These are phyloP conservation scores for Backusella tarrabulga DNA, from an alignment of 192 early-diverging fungal species.

Conservation along the genomic window DNA sequence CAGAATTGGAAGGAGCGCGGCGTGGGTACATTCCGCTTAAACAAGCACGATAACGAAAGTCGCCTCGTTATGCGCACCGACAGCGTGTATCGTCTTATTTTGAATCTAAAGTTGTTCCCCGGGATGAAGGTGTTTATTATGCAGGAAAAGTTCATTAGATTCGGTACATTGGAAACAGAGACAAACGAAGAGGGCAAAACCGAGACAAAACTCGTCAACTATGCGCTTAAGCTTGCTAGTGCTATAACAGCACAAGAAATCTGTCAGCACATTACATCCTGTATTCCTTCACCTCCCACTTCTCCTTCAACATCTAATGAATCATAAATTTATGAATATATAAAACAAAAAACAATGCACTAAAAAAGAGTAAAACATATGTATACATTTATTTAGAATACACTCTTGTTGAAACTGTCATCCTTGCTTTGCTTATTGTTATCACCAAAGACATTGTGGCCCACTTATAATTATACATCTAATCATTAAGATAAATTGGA, in stretches of 20 bases:
- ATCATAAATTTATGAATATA: neutral
- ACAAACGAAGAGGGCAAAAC: conserved; percentile 8
- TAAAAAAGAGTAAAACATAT: neutral
- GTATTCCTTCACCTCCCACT: conserved; percentile 8
- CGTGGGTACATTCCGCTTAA: conserved; percentile 38
- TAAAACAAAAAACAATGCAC: conserved; percentile 1
- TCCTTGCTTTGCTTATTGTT: too few relatives aligned
- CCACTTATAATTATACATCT: too few relatives aligned
- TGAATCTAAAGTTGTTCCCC: conserved; percentile 38
- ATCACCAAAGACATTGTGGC: too few relatives aligned
- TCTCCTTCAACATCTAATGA: neutral
- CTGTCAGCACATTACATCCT: conserved; percentile 24
- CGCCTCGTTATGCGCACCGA: conserved; percentile 45
- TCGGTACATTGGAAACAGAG: conserved; percentile 34
- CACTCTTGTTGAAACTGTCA: too few relatives aligned
- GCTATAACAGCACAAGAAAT: conserved; percentile 22
- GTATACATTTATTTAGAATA: too few relatives aligned
- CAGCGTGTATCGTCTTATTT: conserved; percentile 39
- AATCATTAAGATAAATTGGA: too few relatives aligned
- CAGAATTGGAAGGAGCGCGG: conserved; percentile 43
- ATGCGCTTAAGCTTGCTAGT: conserved; percentile 26
- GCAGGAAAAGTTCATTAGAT: conserved; percentile 41
- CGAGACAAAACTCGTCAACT: conserved; percentile 22
- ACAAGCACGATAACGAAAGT: conserved; percentile 6
- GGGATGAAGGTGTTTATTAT: conserved; percentile 38